Base-by-base conservation (phyloP, 2,329 filamentous ascomycete species). In the Samsoniella hepiali region DNA sequence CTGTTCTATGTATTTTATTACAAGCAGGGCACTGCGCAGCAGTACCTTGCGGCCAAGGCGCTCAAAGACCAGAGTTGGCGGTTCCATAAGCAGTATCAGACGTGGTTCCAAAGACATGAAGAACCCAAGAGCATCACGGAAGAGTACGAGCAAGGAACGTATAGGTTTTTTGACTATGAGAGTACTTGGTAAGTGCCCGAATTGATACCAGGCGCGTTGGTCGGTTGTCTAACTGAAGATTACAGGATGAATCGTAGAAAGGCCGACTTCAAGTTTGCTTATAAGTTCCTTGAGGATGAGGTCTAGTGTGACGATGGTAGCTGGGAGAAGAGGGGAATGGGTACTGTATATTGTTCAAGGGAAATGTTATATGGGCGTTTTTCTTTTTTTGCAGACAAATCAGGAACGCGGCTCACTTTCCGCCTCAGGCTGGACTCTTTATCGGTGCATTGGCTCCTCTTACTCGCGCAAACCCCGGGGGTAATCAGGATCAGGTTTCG, bases 1-100 rank as follows among this genome's bases (percentile, higher is more conserved):
- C 82, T 99, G 10, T 99, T 99, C 78, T 99, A 99, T 78, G 91
- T 97, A 53, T 99, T 99, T 78, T 99, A 99, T 82, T 99, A 99
- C 81, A 92, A 94, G 69, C 95, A 99, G 77, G 93, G 93, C 32
- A 93, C 93, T 1, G 93, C 96, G 70, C 93, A 98, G 75, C 95
- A 99, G 75, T 97, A 93, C 73, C 83, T 98, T 64, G 93, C 95
- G 1, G 95, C 95, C 15, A 97, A 96, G 77, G 92, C 95, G n/a
- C 81, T 99, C 59, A 99, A 99, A 79, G 91, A 94, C 68, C 95
- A 99, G 77, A 97, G 93, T 77, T 99, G 95, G 95, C 86, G 95
- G 63, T 99, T 99, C 76, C 95, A 99, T 79, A 99, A 99, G 82
- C 95, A 98, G 76, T 99, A 99, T 74, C 95, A 97, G 77, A 99